These are phyloP conservation scores for Mytilinidion resinicola DNA, from an alignment of 495 filamentous ascomycete genomes.

Conservation along the genomic window DNA sequence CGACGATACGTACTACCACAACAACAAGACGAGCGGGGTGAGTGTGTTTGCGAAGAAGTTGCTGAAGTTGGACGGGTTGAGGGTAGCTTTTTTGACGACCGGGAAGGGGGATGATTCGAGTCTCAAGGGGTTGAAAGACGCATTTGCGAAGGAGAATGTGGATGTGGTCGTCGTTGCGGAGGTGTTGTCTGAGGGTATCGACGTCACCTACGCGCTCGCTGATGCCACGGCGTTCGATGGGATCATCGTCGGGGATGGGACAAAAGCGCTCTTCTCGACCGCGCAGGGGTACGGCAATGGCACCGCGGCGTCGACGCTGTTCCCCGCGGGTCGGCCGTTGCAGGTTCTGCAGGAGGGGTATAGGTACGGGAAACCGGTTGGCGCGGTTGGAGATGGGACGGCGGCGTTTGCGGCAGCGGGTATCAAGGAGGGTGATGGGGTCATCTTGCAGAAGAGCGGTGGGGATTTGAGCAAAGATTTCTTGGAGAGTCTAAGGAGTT, in stretches of 20 bases:
- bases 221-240: slow-evolving; percentile 70
- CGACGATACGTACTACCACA: slow-evolving; percentile 61
- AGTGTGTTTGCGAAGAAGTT: slow-evolving; percentile 55
- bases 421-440: slow-evolving; percentile 43
- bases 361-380: slow-evolving; percentile 68
- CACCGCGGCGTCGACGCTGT: slow-evolving; percentile 39
- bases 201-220: slow-evolving; percentile 64
- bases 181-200: slow-evolving; percentile 47
- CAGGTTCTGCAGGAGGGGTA: slow-evolving; percentile 63
- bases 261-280: slow-evolving; percentile 41
- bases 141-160: slow-evolving; percentile 45
- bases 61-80: slow-evolving; percentile 55
- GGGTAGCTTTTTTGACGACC: slow-evolving; percentile 54
- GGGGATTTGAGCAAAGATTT: slow-evolving; percentile 38
- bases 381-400: slow-evolving; percentile 47
- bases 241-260: slow-evolving; percentile 55
- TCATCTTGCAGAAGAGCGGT: slow-evolving; percentile 39
- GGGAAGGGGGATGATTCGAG: slow-evolving; percentile 28
- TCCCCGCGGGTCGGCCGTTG: slow-evolving; percentile 55
- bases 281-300: slow-evolving; percentile 34
- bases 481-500: slow-evolving; percentile 56
- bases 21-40: slow-evolving; percentile 59
- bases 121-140: slow-evolving; percentile 38
- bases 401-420: slow-evolving; percentile 42
- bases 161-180: slow-evolving; percentile 60